These are phyloP conservation scores for Cladosporium austrohemisphaericum DNA, from an alignment of 2,329 filamentous ascomycete species.

Conservation along the genomic window DNA sequence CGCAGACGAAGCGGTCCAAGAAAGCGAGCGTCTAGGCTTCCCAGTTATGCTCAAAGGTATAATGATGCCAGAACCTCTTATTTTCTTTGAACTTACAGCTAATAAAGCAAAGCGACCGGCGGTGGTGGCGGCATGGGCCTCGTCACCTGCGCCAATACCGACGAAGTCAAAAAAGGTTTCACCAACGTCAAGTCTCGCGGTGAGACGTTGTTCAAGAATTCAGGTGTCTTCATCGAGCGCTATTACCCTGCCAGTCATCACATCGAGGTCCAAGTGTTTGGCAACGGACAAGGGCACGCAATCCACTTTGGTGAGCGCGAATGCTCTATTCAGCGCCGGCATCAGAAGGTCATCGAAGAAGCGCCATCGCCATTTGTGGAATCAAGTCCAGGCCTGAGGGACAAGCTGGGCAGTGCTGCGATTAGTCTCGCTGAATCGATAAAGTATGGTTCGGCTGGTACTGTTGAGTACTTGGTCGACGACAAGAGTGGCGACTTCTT, in stretches of 20 bases:
- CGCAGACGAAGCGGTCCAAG: slow-evolving; percentile 46
- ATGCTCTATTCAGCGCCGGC: slow-evolving; percentile 79
- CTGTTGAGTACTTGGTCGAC: slow-evolving; percentile 87
- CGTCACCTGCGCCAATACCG: slow-evolving; percentile 65
- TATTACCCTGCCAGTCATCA: slow-evolving; percentile 77
- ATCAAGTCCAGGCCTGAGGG: slow-evolving; percentile 52
- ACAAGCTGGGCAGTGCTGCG: slow-evolving; percentile 62
- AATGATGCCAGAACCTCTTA: slow-evolving; percentile 43
- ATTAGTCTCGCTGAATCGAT: slow-evolving; percentile 60
- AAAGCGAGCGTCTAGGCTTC: slow-evolving; percentile 46
- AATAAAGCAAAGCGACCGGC: slow-evolving; percentile 23
- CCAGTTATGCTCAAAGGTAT: slow-evolving; percentile 58
- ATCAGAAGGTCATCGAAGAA: slow-evolving; percentile 90
- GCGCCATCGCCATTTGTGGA: slow-evolving; percentile 70
- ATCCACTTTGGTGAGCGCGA: slow-evolving; percentile 85
- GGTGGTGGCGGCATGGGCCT: slow-evolving; percentile 78
- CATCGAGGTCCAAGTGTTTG: slow-evolving; percentile 88
- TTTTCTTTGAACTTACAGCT: slow-evolving; percentile 74
- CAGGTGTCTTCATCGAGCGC: slow-evolving; percentile 79
- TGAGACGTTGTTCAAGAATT: slow-evolving; percentile 73
- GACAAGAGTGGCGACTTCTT: slow-evolving; percentile 76
- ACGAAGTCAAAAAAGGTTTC: slow-evolving; percentile 64
- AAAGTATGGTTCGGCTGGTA: slow-evolving; percentile 78
- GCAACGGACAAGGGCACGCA: slow-evolving; percentile 72
- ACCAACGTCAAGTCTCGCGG: slow-evolving; percentile 66